Evolutionary conservation across 257 asterid species (phyloP).

Genomic region (Thymus quinquecostatus): DNA sequence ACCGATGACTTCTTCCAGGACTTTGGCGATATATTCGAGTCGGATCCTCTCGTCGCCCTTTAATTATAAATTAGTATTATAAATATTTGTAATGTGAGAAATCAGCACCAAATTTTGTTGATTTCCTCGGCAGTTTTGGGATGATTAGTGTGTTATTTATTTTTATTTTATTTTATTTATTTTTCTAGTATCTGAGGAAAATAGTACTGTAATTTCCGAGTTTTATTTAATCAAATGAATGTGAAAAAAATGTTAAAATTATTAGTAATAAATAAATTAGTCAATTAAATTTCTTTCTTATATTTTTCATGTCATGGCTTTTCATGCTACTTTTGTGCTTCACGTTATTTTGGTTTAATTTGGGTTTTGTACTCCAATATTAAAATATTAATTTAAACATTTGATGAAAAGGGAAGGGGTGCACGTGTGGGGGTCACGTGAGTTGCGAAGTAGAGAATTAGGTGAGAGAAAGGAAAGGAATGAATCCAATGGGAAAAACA

Average conservation of each 20-base stretch:
- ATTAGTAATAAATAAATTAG: neutral
- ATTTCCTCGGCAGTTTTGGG: conserved; percentile 44
- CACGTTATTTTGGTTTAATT: neutral
- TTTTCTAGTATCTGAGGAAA: neutral
- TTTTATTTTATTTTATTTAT: conserved; percentile 10
- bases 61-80: conserved; percentile 1
- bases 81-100: conserved; percentile 20
- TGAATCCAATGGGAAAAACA: conserved; percentile 32
- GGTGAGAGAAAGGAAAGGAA: conserved; percentile 67
- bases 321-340: conserved; percentile 40
- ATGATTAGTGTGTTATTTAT: conserved; percentile 4
- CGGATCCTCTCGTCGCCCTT: conserved; percentile 64
- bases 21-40: conserved; percentile 80
- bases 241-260: conserved; percentile 16
- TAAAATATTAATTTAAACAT: neutral
- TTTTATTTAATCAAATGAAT: neutral
- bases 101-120: conserved; percentile 37
- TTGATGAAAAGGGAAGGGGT: neutral
- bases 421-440: conserved; percentile 65
- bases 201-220: neutral
- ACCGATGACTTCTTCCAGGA: conserved; percentile 72
- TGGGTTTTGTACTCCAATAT: neutral
- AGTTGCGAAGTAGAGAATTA: conserved; percentile 47
- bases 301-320: neutral
- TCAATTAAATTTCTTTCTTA: no score